Conservation (phyloP, 2,329 filamentous ascomycete species). For the Aureobasidium pullulans region DNA sequence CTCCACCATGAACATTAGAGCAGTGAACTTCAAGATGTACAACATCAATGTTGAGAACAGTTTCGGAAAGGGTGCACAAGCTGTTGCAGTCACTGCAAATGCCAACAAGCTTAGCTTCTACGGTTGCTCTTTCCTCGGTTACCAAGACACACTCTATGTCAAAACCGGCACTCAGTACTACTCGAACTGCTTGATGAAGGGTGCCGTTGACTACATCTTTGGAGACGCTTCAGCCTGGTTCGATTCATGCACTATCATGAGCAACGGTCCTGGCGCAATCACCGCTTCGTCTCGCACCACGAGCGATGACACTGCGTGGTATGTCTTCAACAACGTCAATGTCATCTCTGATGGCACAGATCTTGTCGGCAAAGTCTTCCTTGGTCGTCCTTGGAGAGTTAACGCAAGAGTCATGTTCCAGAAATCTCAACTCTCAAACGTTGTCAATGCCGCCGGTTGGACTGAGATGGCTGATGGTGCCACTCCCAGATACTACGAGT, state of each 20-base stretch:
- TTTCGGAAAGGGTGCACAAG: constrained; percentile 23
- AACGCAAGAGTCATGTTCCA: constrained; percentile 14
- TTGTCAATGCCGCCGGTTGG: constrained; percentile 20
- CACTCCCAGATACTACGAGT: background rate
- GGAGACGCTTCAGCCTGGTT: constrained; percentile 38
- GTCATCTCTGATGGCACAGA: constrained; percentile 19
- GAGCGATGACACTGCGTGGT: constrained; percentile 26
- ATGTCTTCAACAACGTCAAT: constrained; percentile 25
- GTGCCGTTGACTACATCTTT: constrained; percentile 36
- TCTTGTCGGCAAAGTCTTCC: background rate
- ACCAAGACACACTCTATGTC: constrained; percentile 22
- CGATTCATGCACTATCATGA: constrained; percentile 26
- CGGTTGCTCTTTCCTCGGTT: constrained; percentile 21
- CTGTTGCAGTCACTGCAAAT: constrained; percentile 25
- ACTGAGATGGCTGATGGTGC: background rate
- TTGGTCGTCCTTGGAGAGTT: constrained; percentile 14
- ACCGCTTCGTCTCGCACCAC: constrained; percentile 28
- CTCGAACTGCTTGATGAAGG: constrained; percentile 27
- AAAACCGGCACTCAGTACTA: constrained; percentile 22
- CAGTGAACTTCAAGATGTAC: constrained; percentile 13
- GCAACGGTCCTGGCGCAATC: constrained; percentile 26
- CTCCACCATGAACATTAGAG: background rate
- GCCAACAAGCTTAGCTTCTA: constrained; percentile 24
- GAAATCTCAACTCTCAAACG: constrained; percentile 13
- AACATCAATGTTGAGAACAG: constrained; percentile 27